Base-by-base conservation (phyloP, 352 stramenopile genomes). In the Phytophthora cactorum region DNA sequence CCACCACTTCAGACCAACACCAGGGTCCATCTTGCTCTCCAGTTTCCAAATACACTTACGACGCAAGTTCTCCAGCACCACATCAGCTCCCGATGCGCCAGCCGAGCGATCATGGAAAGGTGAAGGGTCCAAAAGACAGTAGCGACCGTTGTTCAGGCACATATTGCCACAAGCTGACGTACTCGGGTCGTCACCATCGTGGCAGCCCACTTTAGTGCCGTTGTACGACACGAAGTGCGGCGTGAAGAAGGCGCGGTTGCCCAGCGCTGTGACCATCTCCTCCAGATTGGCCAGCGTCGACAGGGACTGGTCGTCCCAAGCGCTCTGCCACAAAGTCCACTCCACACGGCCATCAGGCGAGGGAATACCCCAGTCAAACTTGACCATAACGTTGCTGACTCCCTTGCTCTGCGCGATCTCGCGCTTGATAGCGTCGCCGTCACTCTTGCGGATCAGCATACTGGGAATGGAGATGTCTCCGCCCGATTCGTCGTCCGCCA, bases 201-300 rank as follows among this genome's bases (percentile, higher is more conserved):
- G 81, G 79, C 97, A 99, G 12, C 93, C 90, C 52, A 97, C 91
- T 53, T 89, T 91, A 11, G 95, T 88, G 29, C 97, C 97, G 68
- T 99, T 97, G 81, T 98, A 99, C 65, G 98, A 96, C 34, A 98
- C 97, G 53, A 98, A 98, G 47, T 95, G 94, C 17, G 97, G 97
- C 50, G 96, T 98, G 77, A 99, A 99, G 72, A 96, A 97, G 12
- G 96, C 95, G 52, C 94, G 85, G 58, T 93, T 78, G 25, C 93
- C 97, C 28, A 99, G 77, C 17, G 89, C 83, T 31, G 77, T 74
- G 10, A 97, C 77, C 59, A 96, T 89, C 17, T 84, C 76, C 63
- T 93, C 90, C 25, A 97, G 79, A 17, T 96, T 79, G 64, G 89
- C 87, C 58, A 99, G 61, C 45, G 84, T 93, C 45, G 60, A 68